Base-by-base conservation (phyloP, 2,329 filamentous ascomycete species). In the Thelonectria rubi region DNA sequence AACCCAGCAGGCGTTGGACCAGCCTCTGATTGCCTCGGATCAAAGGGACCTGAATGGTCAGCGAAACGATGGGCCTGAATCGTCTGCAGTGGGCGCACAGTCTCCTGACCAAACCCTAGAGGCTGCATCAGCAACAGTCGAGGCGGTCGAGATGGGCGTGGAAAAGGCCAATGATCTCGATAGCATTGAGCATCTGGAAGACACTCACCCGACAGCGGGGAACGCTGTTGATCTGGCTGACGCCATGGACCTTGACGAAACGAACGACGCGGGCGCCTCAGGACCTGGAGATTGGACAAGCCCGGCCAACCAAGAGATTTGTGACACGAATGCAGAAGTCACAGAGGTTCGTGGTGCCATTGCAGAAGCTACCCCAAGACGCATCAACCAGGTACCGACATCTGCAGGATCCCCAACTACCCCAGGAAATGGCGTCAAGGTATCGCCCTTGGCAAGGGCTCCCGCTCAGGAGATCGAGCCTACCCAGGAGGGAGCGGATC, bases 171-270 rank as follows among this genome's bases (percentile, higher is more conserved):
- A 49, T 49, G 46, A 64, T 42, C 15, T 24, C 39, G 53, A 21
- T 17, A 34, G 21, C 21, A 43, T 18, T 11, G 39, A 61, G n/a
- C 37, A 17, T 14, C 39, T 17, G 40, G 26, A 55, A n/a, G 43
- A 63, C 40, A 34, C 30, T 51, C 21, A 34, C 14, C 26, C 53
- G 39, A 18, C 47, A n/a, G 34, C 26, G 8, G 52, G 63, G 30
- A 53, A 54, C 54, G 18, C 52, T 7, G n/a, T 12, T 9, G 32
- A 26, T 14, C 30, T 46, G 11, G 26, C 42, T 49, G 63, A 70
- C n/a, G 59, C 59, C 43, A 70, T 72, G 69, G 69, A 72, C 5
- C 30, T 72, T 39, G 66, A 72, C 43, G 55, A 64, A 50, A 30
- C 42, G 15, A 43, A 46, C 20, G 60, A 51, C 30, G n/a, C 14